Percentiles rank a stretch among this genome's conserved stretches.
These are phyloP conservation scores for Claviceps purpurea DNA, from an alignment of 2,329 filamentous ascomycete genomes.

Conservation along the genomic window DNA sequence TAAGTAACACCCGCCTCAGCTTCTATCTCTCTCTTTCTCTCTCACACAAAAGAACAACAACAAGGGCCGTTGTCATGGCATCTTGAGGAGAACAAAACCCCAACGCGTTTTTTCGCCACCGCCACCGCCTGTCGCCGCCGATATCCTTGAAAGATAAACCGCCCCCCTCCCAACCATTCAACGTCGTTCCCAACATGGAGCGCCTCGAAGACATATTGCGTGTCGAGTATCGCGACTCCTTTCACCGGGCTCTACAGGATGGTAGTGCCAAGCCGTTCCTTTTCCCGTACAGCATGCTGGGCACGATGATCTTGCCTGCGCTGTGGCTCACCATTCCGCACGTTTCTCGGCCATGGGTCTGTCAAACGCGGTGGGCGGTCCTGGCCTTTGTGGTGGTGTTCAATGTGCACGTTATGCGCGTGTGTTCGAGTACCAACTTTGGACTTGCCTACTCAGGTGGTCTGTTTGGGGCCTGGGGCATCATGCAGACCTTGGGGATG, in stretches of 20 bases:
- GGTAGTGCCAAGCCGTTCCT: conserved; percentile 34
- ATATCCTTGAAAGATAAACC: no score
- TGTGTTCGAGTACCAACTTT: conserved; percentile 37
- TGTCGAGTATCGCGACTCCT: conserved; percentile 22
- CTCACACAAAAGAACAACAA: no score
- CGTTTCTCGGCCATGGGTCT: conserved; percentile 33
- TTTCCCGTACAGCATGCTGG: conserved; percentile 37
- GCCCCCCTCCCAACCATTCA: no score
- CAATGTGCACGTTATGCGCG: conserved; percentile 27
- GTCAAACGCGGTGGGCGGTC: conserved; percentile 34
- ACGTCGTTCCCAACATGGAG: background rate
- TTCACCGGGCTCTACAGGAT: conserved; percentile 22
- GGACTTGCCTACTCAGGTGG: conserved; percentile 38
- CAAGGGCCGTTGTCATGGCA: no score
- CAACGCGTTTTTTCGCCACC: no score
- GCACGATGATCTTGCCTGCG: conserved; percentile 33
- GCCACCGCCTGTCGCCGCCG: no score
- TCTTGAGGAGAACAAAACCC: no score
- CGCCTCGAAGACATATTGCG: conserved; percentile 16
- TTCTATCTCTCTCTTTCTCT: no score
- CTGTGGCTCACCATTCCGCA: conserved; percentile 46
- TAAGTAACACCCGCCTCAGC: no score
- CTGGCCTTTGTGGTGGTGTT: conserved; percentile 28
- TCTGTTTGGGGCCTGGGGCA: conserved; percentile 35
- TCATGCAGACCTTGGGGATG: conserved; percentile 33